Base-by-base conservation (phyloP, 176 grass and related monocot species). In the Aegilops sharonensis region DNA sequence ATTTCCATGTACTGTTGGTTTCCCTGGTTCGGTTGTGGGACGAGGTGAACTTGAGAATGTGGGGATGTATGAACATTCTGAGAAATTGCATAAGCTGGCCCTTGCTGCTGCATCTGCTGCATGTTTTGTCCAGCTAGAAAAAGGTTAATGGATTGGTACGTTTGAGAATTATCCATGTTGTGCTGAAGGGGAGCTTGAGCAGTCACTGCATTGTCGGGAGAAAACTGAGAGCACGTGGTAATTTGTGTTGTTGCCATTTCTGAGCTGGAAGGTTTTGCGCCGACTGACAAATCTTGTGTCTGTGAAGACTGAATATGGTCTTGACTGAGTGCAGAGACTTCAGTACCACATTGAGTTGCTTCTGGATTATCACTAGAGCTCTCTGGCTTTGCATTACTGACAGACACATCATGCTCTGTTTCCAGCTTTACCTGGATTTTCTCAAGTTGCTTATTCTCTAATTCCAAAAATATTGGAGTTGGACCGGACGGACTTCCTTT, bases 1-100 rank as follows among this genome's bases (percentile, higher is more conserved):
- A 60, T 89, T 85, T 90, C 90, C 60, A 84, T 27, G 83, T 87
- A 79, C 30, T 92, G 93, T 50, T 95, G 88, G 52, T 84, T 86
- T 78, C 50, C 83, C 45, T 84, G 80, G 61, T 84, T 79, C 66
- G 77, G 56, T 48, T 88, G 81, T 75, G 66, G 31, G 88, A 80
- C 66, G 37, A 83, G 35, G 79, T 88, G 87, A 81, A 72, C 47
- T 60, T 93, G 89, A 80, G 77, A 52, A 63, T 93, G 89, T 81
- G 84, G 23, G 64, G 72, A 77, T 78, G 83, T 87, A 79, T 84
- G 77, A 77, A 68, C 67, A 72, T 88, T 89, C 64, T 91, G 91
- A 78, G 91, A 32, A 54, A 87, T 78, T 56, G 84, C 70, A 85
- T 65, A 89, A 84, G 81, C 64, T 79, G 66, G 65, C 18, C 71